Conservation (phyloP, 2,329 filamentous ascomycete species). For the Aspergillus tubingensis region DNA sequence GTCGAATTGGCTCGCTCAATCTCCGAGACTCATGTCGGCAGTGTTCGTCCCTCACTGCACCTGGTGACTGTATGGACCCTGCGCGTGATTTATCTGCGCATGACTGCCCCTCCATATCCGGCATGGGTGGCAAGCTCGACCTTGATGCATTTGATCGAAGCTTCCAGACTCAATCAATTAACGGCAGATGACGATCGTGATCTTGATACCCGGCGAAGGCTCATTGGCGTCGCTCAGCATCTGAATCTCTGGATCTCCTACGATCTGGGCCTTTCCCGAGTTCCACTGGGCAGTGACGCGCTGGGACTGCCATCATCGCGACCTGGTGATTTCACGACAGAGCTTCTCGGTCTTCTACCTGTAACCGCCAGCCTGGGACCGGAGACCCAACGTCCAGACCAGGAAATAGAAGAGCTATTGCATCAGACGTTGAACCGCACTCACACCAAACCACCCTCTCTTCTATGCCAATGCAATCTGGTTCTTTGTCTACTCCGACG, state of each 20-base stretch:
- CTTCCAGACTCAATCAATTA: constrained; percentile 40
- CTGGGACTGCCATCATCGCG: constrained; percentile 36
- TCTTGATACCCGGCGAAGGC: constrained; percentile 41
- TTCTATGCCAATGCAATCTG: constrained; percentile 57
- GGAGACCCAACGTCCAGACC: constrained; percentile 41
- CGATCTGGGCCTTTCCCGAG: constrained; percentile 57
- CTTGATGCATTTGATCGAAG: constrained; percentile 55
- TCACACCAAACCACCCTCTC: constrained; percentile 47
- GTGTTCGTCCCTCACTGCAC: constrained; percentile 28
- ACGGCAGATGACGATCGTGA: constrained; percentile 22
- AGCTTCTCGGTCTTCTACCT: constrained; percentile 55
- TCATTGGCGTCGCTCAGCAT: constrained; percentile 56
- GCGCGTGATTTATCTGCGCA: constrained; percentile 54
- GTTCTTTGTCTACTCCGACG: constrained; percentile 57
- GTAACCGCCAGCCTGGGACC: constrained; percentile 57
- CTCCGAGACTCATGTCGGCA: constrained; percentile 40
- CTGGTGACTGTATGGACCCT: constrained; percentile 50
- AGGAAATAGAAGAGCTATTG: constrained; percentile 48
- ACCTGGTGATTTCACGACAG: constrained; percentile 50
- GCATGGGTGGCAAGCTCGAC: constrained; percentile 40
- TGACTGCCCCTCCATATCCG: constrained; percentile 54
- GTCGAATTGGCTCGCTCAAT: constrained; percentile 47
- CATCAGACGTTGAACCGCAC: constrained; percentile 39
- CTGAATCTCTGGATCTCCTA: constrained; percentile 61
- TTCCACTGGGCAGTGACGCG: constrained; percentile 46